Evolutionary conservation across 2,329 filamentous ascomycete species (phyloP), one percentile per base, ranked within the genome.

Genomic region (Scedosporium boydii): DNA sequence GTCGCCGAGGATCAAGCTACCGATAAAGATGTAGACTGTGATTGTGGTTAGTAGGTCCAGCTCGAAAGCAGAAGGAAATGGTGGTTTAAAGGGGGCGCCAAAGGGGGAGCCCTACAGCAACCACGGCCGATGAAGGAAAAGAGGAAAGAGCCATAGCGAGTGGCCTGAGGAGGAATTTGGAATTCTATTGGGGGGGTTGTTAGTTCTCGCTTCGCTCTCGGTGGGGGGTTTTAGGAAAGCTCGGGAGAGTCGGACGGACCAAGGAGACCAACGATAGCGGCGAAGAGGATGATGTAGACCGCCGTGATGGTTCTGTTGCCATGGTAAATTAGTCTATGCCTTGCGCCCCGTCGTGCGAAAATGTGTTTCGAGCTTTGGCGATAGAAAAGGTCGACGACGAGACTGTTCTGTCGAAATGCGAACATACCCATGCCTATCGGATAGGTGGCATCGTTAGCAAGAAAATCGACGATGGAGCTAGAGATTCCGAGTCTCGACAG

Each of bases 121-220:
- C 95, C 95, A 73, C 95, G 92, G 65, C 95, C 95, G 69, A 98
- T 79, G 82, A 99, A 98, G 63, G 91, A 96, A 82, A 98, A 98
- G 77, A 98, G 87, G 82, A 99, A 99, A 10, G 91, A 96, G 62
- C 92, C 93, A 80, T 98, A 96, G 78, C 91, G 88, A 63, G 92
- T 89, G 62, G 96, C 83, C 74, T 96, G 93, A 64, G 93, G 91
- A 59, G 95, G 93, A 69, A 97, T 93, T 77, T 96, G 89, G 80
- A 98, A 96, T 77, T 99, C 95, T 82, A 70, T 42, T 10, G 26
- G 55, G 26, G 48, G 18, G 44, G 42, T 12, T 27, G 27, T 63
- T 53, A 46, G 63, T 26, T 29, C 34, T 12, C 10, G 34, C 34
- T 38, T 34, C 10, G 21, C 23, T 46, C 6, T 34, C 26, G 9